Base-by-base conservation (phyloP, 2,329 filamentous ascomycete genomes). In the Juglanconis sp. region DNA sequence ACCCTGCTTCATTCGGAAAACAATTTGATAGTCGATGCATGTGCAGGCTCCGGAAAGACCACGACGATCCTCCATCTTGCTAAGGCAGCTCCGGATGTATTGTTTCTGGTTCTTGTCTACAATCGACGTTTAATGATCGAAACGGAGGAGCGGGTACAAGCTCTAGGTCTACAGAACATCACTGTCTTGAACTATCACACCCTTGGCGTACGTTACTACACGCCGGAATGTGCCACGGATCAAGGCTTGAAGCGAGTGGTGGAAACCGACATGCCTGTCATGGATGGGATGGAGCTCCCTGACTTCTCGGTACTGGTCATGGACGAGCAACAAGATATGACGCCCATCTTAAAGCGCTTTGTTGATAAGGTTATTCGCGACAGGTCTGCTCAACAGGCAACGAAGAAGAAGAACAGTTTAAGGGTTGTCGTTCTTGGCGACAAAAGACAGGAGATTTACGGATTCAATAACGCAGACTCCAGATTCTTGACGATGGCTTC, bases 321-420 rank as follows among this genome's bases (percentile, higher is more conserved):
- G 60, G 60, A 62, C n/a, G 60, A 62, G 52, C 60, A 62, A 40
- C 60, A 62, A 34, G 60, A 62, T 6, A 56, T 62, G 60, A 62
- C 60, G 7, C 60, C 60, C 1, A 62, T 62, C 1, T 11, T 62
- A 17, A 62, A 62, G 24, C 56, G 60, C 6, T 62, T 62, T 5
- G 53, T 62, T 17, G 60, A 62, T 36, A 62, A 62, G n/a, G 30
- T 62, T 5, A 53, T 62, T 10, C 52, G 53, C 13, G 60, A 62
- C n/a, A 62, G 44, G 6, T 59, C 59, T n/a, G 50, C 31, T 8
- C 36, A 36, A 1, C 13, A 10, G 1, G 31, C 6, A 5, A 53
- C 17, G 3, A 24, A 34, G 11, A 15, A 34, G 4, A 42, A 48
- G 11, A 15, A 34, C 4, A 42, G 42, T 8, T 15, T 62, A 7